Base-by-base conservation (phyloP, 116 monocot species). In the Papilionanthe hybrid region DNA sequence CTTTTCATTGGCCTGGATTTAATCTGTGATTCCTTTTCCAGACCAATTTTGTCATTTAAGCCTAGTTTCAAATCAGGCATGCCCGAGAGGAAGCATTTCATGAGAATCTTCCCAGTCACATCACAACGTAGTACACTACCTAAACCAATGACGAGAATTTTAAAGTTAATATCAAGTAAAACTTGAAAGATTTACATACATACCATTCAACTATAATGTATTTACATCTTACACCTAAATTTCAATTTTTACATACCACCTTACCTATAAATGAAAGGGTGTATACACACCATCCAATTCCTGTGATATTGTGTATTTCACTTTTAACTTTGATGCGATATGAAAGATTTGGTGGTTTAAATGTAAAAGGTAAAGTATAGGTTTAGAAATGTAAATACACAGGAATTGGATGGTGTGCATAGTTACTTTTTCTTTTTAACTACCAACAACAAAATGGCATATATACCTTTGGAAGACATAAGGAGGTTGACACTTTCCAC, bases 401-500 rank as follows among this genome's bases (percentile, higher is more conserved):
- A 37, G 3, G 37, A 37, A 37, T 37, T 37, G 37, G 37, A 37
- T 37, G 2, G 42, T 20, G 12, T 78, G 75, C 5, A 75, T 48
- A 63, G 9, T 56, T 19, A 23, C 23, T 25, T 37, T 37, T 63
- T 27, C 69, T 42, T 43, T 72, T 44, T 1, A 44, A 4, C 73
- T n/a, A 73, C 18, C 44, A 27, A 75, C 42, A 49, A 5, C 75
- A 75, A 75, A 75, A 60, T 44, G 60, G 49, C 12, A 17, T 50
- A 41, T 50, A 41, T 84, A 94, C 98, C 98, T 91, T 98, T 94
- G 1, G 98, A 98, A 71, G 98, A 98, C 98, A 98, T 98, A 50
- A 98, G 92, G 88, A 98, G 98, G 83, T 98, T 98, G 76, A 98
- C 98, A 81, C 98, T 98, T 82, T 98, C 98, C 8, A 98, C 98